Evolutionary conservation across 352 stramenopile genomes (phyloP).

Genomic region (Blastocystis sp.): DNA sequence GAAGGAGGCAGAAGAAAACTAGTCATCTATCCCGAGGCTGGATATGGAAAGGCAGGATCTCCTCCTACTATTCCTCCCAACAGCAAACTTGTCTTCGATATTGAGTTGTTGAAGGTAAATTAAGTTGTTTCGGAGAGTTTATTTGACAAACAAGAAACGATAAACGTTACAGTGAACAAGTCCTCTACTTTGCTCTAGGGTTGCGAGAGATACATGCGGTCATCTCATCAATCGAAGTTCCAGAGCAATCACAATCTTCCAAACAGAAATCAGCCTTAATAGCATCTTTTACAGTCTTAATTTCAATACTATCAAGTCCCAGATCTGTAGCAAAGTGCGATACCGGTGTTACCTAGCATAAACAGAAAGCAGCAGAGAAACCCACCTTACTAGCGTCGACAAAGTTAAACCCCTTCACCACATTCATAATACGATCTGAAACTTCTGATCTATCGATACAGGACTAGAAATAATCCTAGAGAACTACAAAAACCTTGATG

Average conservation of each 20-base stretch:
- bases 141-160: conserved; percentile 33
- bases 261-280: conserved; percentile 57
- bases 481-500: background rate
- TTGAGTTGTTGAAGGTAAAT: conserved; percentile 77
- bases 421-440: conserved; percentile 51
- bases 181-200: conserved; percentile 45
- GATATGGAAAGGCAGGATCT: conserved; percentile 76
- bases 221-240: conserved; percentile 43
- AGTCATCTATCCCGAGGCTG: conserved; percentile 76
- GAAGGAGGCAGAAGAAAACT: conserved; percentile 66
- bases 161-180: background rate
- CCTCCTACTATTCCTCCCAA: conserved; percentile 78
- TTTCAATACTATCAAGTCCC: conserved; percentile 44
- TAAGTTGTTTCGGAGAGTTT: background rate
- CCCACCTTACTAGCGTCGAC: conserved; percentile 37
- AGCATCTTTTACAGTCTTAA: conserved; percentile 8
- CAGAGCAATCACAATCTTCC: background rate
- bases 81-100: conserved; percentile 81
- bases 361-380: background rate
- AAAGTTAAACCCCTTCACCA: conserved; percentile 51
- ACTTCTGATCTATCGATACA: conserved; percentile 43
- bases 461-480: background rate
- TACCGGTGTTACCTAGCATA: conserved; percentile 39
- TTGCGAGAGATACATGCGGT: conserved; percentile 42
- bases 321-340: conserved; percentile 45